These are phyloP conservation scores for Cryphonectria naterciae DNA, from an alignment of 2,329 filamentous ascomycete genomes.

Conservation along the genomic window DNA sequence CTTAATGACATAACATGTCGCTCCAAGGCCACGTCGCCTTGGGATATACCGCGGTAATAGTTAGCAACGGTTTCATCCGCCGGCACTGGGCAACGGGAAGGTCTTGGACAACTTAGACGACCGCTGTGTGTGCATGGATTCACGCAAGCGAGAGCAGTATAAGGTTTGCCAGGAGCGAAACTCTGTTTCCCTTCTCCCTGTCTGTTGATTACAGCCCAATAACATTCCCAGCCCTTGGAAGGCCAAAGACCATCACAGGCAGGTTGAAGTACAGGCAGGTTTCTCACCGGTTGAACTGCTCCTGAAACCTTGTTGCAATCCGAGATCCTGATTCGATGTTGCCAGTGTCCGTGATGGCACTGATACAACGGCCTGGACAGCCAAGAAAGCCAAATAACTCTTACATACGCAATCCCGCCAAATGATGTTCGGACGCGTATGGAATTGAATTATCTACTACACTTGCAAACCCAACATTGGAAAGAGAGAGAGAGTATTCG, in stretches of 20 bases:
- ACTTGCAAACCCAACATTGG: background rate
- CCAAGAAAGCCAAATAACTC: background rate
- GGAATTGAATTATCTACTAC: background rate
- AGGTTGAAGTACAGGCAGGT: background rate
- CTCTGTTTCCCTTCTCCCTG: background rate
- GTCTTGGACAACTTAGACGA: background rate
- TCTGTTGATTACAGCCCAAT: background rate
- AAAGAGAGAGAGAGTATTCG: background rate
- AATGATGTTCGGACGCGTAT: background rate
- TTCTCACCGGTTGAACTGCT: background rate
- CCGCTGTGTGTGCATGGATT: background rate
- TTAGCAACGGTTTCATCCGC: background rate
- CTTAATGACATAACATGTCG: background rate
- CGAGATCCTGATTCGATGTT: background rate
- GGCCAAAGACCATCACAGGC: background rate
- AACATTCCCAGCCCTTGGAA: background rate
- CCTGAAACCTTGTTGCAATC: background rate
- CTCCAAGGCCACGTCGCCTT: background rate
- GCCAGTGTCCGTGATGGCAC: background rate
- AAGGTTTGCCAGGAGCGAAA: background rate
- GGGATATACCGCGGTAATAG: background rate
- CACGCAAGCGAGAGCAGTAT: background rate
- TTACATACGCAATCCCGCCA: background rate
- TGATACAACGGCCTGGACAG: background rate
- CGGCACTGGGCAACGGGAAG: background rate